phyloP scores from a whole-genome alignment of 164 flowering plant genomes.

The Liquidambar formosana region DNA sequence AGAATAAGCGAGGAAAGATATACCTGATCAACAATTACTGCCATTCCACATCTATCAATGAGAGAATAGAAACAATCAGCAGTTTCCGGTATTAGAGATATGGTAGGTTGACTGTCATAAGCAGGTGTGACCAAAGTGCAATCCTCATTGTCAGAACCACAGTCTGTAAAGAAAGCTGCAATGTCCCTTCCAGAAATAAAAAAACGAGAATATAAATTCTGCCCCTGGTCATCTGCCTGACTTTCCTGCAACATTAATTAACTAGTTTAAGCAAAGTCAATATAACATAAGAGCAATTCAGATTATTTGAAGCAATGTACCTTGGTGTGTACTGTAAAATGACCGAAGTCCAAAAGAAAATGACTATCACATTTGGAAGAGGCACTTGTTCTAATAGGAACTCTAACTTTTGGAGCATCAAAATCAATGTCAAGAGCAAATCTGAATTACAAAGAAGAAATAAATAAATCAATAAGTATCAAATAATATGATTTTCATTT shows the following conservation, averaged over 20 bases:
- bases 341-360: constrained; percentile 95
- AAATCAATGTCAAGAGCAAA: constrained; percentile 95
- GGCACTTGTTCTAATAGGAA: constrained; percentile 59
- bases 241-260: constrained; percentile 48
- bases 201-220: constrained; percentile 82
- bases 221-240: constrained; percentile 58
- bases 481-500: no score
- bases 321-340: constrained; percentile 85
- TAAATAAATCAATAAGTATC: not conserved
- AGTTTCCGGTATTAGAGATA: constrained; percentile 32
- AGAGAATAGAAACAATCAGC: constrained; percentile 56
- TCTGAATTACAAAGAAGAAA: constrained; percentile 37
- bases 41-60: constrained; percentile 89
- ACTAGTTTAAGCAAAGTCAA: not conserved
- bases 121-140: constrained; percentile 35
- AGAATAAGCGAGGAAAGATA: not conserved
- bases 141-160: constrained; percentile 43
- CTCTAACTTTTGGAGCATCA: constrained; percentile 96
- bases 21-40: constrained; percentile 93
- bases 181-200: constrained; percentile 91
- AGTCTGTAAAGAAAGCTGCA: constrained; percentile 78
- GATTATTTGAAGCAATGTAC: constrained; percentile 33
- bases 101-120: constrained; percentile 20
- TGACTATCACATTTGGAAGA: constrained; percentile 56
- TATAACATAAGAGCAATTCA: constrained; percentile 5